Evolutionary conservation across 345 rosid genomes (phyloP), one percentile per base, ranked within the genome.

Genomic region (Isatis tinctoria): DNA sequence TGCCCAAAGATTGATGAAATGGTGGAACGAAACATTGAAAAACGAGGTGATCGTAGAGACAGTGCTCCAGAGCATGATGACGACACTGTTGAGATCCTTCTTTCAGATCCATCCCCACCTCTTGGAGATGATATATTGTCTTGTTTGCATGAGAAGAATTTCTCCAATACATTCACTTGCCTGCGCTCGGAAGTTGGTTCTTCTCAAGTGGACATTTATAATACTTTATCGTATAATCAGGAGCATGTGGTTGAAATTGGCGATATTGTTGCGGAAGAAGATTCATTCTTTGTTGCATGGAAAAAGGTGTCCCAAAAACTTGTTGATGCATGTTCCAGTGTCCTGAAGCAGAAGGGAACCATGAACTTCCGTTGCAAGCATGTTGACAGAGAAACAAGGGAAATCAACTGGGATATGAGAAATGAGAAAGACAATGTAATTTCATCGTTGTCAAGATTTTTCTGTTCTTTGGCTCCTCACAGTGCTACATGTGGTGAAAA

Each of bases 251-350:
- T 84, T 79, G 90, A 84, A 75, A 82, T 92, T 60, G 97, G 96
- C 57, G 88, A 86, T 74, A 85, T 95, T 80, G 81, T 81, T 53
- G 96, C 82, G 61, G 97, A 90, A 86, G 97, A 83, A 51, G 75
- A 64, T 70, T 92, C 97, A n/a, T 66, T 84, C 43, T 81, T 80
- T 71, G 85, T 79, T 60, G 97, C 97, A 66, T 95, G 99, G 99
- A 86, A 78, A 82, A 73, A 61, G 59, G 61, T 88, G 83, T 79
- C 92, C 62, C 78, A 82, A 67, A 88, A 86, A 80, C 72, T 95
- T 54, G 67, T 86, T 44, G 87, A 87, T 73, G 84, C 83, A 62
- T 95, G 78, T 67, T 81, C 80, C 69, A 80, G 80, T 51, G 75
- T 82, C 30, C 58, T 72, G 78, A 82, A 77, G 67, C 72, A 70